phyloP scores from a whole-genome alignment of 805 yeast genomes.

The Ogataea chonburiensis region DNA sequence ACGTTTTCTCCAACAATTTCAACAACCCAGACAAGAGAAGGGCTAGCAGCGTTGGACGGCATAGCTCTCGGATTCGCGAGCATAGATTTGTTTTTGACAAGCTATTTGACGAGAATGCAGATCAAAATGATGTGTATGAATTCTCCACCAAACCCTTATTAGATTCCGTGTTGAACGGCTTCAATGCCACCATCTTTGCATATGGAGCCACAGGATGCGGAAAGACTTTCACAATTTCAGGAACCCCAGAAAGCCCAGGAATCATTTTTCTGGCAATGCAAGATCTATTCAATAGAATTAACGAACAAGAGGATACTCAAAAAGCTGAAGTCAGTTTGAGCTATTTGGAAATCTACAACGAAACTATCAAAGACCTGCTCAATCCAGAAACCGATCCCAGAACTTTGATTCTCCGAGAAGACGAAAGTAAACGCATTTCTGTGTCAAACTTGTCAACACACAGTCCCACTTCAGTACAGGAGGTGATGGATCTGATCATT shows the following conservation, averaged over 20 bases:
- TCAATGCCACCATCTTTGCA: conserved; percentile 88
- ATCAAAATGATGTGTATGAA: conserved; percentile 67
- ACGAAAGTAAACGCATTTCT: conserved; percentile 57
- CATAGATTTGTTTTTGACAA: conserved; percentile 81
- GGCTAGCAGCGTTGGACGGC: conserved; percentile 24
- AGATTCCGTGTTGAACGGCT: conserved; percentile 77
- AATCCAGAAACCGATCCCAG: conserved; percentile 45
- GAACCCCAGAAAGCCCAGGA: conserved; percentile 72
- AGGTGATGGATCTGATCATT: conserved; percentile 75
- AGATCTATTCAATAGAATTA: conserved; percentile 67
- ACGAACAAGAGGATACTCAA: conserved; percentile 51
- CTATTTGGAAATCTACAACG: conserved; percentile 89
- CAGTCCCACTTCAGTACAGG: conserved; percentile 59
- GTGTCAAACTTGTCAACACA: conserved; percentile 72
- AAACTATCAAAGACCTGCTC: conserved; percentile 77
- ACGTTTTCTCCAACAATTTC: conserved; percentile 22
- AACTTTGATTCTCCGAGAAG: conserved; percentile 64
- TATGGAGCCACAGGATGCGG: conserved; percentile 99
- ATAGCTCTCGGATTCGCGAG: conserved; percentile 56
- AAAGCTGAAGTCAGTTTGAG: conserved; percentile 61
- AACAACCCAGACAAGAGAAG: conserved; percentile 10
- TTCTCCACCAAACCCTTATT: conserved; percentile 70
- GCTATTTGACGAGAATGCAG: conserved; percentile 62
- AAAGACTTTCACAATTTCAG: conserved; percentile 89
- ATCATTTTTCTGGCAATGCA: conserved; percentile 75